A percentile compares a stretch with the other conserved stretches of the same genome.
These are phyloP conservation scores for Zopfia rhizophila DNA, from an alignment of 2,329 filamentous ascomycete species.

Conservation along the genomic window DNA sequence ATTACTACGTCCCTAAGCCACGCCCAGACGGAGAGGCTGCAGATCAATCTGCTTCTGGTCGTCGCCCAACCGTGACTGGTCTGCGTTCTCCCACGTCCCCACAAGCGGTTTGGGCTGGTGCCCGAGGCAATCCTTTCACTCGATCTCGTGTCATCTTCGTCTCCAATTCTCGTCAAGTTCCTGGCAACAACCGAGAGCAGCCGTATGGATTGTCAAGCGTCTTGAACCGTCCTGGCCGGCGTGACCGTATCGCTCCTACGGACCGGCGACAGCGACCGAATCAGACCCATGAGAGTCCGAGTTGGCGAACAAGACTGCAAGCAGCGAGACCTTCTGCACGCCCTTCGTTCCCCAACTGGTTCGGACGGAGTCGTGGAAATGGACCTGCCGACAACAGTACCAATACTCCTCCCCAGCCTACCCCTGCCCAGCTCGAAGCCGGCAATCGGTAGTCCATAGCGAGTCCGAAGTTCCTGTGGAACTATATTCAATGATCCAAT, in stretches of 20 bases:
- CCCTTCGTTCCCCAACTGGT: slow-evolving; percentile 39
- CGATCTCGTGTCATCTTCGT: slow-evolving; percentile 45
- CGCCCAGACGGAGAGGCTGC: slow-evolving; percentile 68
- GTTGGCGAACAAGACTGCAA: slow-evolving; percentile 40
- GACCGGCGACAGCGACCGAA: slow-evolving; percentile 22
- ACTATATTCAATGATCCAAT: neutral
- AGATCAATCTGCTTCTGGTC: slow-evolving; percentile 36
- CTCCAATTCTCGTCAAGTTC: slow-evolving; percentile 6
- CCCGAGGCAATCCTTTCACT: slow-evolving; percentile 44
- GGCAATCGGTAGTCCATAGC: slow-evolving; percentile 38
- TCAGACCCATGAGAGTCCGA: slow-evolving; percentile 11
- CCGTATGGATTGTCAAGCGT: slow-evolving; percentile 32
- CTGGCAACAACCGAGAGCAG: slow-evolving; percentile 17
- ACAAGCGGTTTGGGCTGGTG: slow-evolving; percentile 43
- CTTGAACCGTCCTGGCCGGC: slow-evolving; percentile 38
- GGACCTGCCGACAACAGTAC: slow-evolving; percentile 26
- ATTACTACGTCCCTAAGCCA: slow-evolving; percentile 96
- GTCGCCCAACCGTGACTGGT: slow-evolving; percentile 38
- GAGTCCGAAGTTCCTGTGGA: neutral
- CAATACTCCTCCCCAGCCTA: slow-evolving; percentile 32
- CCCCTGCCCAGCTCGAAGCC: slow-evolving; percentile 50
- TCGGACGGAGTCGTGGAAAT: slow-evolving; percentile 36
- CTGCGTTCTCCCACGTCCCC: slow-evolving; percentile 45
- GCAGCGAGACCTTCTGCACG: slow-evolving; percentile 10
- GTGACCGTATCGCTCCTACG: slow-evolving; percentile 25